A percentile compares a stretch with the other conserved stretches of the same genome.
Conservation (phyloP, 805 yeast genomes). For the Candida xyloterini region DNA sequence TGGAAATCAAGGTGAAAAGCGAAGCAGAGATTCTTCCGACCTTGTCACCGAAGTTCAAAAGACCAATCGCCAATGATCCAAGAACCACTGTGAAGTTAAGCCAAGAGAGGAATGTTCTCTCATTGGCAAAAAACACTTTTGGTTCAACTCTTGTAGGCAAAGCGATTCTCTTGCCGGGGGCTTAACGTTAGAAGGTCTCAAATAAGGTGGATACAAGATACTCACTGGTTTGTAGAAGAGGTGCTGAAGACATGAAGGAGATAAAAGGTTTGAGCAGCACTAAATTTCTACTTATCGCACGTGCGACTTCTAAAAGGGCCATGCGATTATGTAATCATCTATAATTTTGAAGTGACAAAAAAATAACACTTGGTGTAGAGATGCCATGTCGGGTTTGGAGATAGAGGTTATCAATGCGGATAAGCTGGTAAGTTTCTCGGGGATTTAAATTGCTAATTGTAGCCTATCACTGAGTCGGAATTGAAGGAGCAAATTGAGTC, state of each 20-base stretch:
- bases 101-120: conserved; percentile 98
- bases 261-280: conserved; percentile 5
- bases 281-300: conserved; percentile 12
- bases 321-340: no score
- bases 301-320: conserved; percentile 3
- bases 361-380: conserved; percentile 6
- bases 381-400: conserved; percentile 6
- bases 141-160: conserved; percentile 98
- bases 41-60: conserved; percentile 92
- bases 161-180: conserved; percentile 82
- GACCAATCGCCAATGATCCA: conserved; percentile 95
- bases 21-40: conserved; percentile 93
- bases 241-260: conserved; percentile 63
- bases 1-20: conserved; percentile 90
- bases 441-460: not conserved
- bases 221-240: conserved; percentile 67
- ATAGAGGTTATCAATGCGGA: conserved; percentile 13
- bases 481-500: conserved; percentile 14
- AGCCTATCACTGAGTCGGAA: conserved; percentile 24
- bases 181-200: conserved; percentile 17
- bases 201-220: conserved; percentile 21
- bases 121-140: conserved; percentile 97
- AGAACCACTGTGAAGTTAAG: conserved; percentile 96
- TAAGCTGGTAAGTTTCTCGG: conserved; percentile 15
- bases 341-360: not conserved